Evolutionary conservation across 164 flowering plant genomes (phyloP), one percentile per base, ranked within the genome.

Genomic region (Buxus sempervirens): DNA sequence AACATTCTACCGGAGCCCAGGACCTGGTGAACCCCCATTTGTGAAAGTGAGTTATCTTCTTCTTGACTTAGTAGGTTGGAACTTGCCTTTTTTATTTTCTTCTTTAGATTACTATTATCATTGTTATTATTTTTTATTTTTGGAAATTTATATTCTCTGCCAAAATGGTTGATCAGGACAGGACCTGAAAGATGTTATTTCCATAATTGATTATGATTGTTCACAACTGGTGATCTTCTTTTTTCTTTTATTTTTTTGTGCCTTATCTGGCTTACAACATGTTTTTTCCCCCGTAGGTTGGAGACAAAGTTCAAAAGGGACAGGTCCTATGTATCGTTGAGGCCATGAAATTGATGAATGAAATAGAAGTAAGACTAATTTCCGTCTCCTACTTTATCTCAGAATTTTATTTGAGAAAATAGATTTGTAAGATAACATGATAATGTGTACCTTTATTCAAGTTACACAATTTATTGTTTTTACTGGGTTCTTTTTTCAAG

Each of bases 11-110:
- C 68, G 90, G 36, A 62, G 80, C 73, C 83, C 96, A 18, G 90
- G 65, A 62, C 97, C 94, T 60, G 83, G 85, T 25, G 92, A 79
- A 75, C 92, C 91, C 15, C 82, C 92, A 70, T 87, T 91, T 79
- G 92, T 91, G 14, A 85, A 90, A 92, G 96, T 91, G 45, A 65
- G 59, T 59, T 49, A n/a, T 62, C 14, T 65, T 32, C 3, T 32
- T 32, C n/a, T n/a, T n/a, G n/a, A n/a, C n/a, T n/a, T n/a, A n/a
- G n/a, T n/a, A n/a, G n/a, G n/a, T n/a, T 3, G 38, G 38, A 32
- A 32, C 38, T 32, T 32, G 38, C 38, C 7, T 32, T 7, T 32
- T 7, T 32, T 32, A n/a, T n/a, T n/a, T n/a, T n/a, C n/a, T n/a
- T n/a, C n/a, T n/a, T n/a, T n/a, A n/a, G n/a, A n/a, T n/a, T n/a